Conservation (phyloP, 805 yeast species). For the Candida krabiensis region DNA sequence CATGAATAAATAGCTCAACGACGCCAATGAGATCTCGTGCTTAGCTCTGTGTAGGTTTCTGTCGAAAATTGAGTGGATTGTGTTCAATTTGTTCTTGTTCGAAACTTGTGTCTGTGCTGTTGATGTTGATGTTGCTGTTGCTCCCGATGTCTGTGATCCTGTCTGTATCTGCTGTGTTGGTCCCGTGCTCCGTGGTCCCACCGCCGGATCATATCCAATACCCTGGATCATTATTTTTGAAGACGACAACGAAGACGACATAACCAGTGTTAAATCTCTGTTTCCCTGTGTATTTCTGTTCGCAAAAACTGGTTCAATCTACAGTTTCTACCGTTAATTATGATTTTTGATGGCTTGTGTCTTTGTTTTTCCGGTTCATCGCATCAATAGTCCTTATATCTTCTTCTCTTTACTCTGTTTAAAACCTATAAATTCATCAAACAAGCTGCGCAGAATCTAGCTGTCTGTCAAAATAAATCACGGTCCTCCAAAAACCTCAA, state of each 20-base stretch:
- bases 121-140: constrained; percentile 12
- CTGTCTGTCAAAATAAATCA: constrained; percentile 7
- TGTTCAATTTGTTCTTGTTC: constrained; percentile 9
- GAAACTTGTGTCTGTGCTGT: no score
- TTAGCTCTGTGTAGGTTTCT: constrained; percentile 63
- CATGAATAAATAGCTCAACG: constrained; percentile 67
- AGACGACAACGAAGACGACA: constrained; percentile 20
- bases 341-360: no score
- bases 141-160: constrained; percentile 4
- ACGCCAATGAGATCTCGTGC: constrained; percentile 64
- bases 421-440: no score
- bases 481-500: no score
- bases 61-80: constrained; percentile 56
- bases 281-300: no score
- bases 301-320: no score
- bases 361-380: no score
- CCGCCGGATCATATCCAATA: constrained; percentile 30
- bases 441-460: no score
- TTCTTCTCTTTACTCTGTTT: neutral
- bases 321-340: no score
- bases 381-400: neutral
- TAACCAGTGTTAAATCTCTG: no score
- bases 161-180: constrained; percentile 11
- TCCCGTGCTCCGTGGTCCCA: constrained; percentile 32
- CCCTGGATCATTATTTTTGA: constrained; percentile 22